These are phyloP conservation scores for Phialemonium atrogriseum DNA, from an alignment of 2,329 filamentous ascomycete genomes.

Conservation along the genomic window DNA sequence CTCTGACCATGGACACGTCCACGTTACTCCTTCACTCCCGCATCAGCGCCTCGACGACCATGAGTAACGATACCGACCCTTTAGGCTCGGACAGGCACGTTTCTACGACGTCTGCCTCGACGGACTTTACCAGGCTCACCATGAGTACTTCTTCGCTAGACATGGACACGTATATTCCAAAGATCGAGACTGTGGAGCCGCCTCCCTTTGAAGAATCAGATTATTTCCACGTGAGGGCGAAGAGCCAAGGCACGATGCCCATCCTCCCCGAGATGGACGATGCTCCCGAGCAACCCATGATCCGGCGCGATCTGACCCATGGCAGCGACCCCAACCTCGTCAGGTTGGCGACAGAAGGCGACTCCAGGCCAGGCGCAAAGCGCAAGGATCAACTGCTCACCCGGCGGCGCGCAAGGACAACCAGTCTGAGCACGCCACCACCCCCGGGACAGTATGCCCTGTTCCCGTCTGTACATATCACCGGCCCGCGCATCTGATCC, in stretches of 20 bases:
- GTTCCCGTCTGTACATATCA: conserved; percentile 26
- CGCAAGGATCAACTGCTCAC: conserved; percentile 13
- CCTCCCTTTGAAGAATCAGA: conserved; percentile 6
- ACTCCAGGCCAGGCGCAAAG: conserved; percentile 9
- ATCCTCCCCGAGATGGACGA: conserved; percentile 21
- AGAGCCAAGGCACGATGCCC: conserved; percentile 14
- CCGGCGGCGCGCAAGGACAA: conserved; percentile 34
- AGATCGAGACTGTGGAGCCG: conserved; percentile 12
- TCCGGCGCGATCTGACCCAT: conserved; percentile 15
- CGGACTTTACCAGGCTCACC: conserved; percentile 45
- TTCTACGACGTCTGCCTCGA: conserved; percentile 45
- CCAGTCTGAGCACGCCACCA: conserved; percentile 34
- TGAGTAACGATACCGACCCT: conserved; percentile 37
- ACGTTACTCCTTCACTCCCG: conserved; percentile 30
- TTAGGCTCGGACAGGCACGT: conserved; percentile 44
- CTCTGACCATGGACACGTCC: conserved; percentile 22
- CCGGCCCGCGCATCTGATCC: conserved; percentile 13
- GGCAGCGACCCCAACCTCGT: conserved; percentile 19
- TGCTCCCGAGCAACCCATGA: conserved; percentile 12
- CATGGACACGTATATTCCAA: conserved; percentile 19
- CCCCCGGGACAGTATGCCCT: conserved; percentile 39
- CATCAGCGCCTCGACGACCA: conserved; percentile 47
- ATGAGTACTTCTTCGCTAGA: conserved; percentile 39
- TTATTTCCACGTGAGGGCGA: conserved; percentile 12
- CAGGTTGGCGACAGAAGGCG: conserved; percentile 10